A percentile compares a stretch with the other conserved stretches of the same genome.
Conservation (phyloP, 2,329 filamentous ascomycete species). For the Fusarium mundagurra region DNA sequence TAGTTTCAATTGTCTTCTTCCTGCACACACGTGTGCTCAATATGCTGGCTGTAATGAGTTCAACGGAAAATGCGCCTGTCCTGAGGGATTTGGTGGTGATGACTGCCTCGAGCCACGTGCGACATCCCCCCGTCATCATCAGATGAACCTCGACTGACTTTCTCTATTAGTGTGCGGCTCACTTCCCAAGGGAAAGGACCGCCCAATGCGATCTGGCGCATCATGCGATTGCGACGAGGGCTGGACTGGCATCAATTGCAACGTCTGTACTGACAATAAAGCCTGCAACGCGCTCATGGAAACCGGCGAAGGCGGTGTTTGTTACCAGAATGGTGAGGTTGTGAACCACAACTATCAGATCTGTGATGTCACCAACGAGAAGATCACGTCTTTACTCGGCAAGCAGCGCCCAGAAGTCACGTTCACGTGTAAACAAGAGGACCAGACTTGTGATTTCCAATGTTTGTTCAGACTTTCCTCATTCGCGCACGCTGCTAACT, state of each 20-base stretch:
- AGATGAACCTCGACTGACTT: constrained; percentile 9
- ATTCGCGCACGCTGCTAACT: not conserved
- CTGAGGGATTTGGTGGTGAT: constrained; percentile 90
- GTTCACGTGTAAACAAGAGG: constrained; percentile 84
- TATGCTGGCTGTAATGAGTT: constrained; percentile 88
- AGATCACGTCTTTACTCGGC: constrained; percentile 88
- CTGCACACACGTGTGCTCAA: constrained; percentile 90
- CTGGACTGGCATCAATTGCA: constrained; percentile 98
- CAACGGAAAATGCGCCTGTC: constrained; percentile 93
- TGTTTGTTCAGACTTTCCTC: constrained; percentile 64
- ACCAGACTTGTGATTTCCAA: constrained; percentile 89
- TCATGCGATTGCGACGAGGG: constrained; percentile 89
- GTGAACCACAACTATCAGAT: constrained; percentile 97
- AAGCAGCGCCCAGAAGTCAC: constrained; percentile 91
- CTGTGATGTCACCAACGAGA: constrained; percentile 95
- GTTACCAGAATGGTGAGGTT: constrained; percentile 89
- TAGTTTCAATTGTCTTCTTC: constrained; percentile 98
- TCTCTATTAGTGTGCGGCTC: constrained; percentile 79
- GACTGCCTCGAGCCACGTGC: constrained; percentile 86
- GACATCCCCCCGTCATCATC: constrained; percentile 36
- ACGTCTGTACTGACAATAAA: constrained; percentile 85
- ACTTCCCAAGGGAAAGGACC: constrained; percentile 80
- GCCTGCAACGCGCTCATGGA: constrained; percentile 92
- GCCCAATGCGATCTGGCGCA: constrained; percentile 76
- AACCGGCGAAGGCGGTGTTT: constrained; percentile 81